Evolutionary conservation across 768 basidiomycete genomes (phyloP), one percentile per base, ranked within the genome.

Genomic region (Boletus rex-veris): DNA sequence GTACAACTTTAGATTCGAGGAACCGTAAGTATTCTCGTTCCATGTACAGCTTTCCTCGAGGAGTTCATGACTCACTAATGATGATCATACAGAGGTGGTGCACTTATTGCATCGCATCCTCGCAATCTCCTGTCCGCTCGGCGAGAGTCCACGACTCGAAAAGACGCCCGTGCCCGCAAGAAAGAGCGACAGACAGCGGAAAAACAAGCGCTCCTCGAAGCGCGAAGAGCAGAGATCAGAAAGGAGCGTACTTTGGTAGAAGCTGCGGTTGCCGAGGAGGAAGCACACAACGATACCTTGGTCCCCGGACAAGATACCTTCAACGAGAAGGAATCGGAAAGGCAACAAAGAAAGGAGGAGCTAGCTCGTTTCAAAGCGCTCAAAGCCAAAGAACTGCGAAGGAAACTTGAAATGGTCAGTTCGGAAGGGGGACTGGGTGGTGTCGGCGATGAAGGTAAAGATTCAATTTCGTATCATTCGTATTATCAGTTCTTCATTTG

Each of bases 1-100:
- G 15, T 99, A 98, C 74, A 98, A 98, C 71, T 97, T 97, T 74
- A 85, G 97, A 49, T 99, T 92, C 68, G 96, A 99, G 70, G 96
- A 99, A 71, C 89, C 91, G 83, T 92, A 64, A 63, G 92, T 84
- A 16, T 7, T 26, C 33, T 59, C 16, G n/a, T 37, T 18, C 50
- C 24, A 24, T 24, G 16, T 15, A 28, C 30, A 11, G 24, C n/a
- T 14, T 26, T 8, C 19, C 37, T 9, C n/a, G 38, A 45, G 11
- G 46, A 45, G 15, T 16, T 21, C 21, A 12, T 16, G 14, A 24
- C 33, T 40, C 33, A 24, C 52, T 50, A 31, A 53, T 40, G 10
- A 38, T 18, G 21, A 38, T 41, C n/a, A 26, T 21, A 44, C 61
- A 91, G 90, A 35, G 83, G 82, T 30, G 85, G 85, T 3, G 76